Conservation (phyloP, 2,329 filamentous ascomycete genomes). For the Alternaria sp. region DNA sequence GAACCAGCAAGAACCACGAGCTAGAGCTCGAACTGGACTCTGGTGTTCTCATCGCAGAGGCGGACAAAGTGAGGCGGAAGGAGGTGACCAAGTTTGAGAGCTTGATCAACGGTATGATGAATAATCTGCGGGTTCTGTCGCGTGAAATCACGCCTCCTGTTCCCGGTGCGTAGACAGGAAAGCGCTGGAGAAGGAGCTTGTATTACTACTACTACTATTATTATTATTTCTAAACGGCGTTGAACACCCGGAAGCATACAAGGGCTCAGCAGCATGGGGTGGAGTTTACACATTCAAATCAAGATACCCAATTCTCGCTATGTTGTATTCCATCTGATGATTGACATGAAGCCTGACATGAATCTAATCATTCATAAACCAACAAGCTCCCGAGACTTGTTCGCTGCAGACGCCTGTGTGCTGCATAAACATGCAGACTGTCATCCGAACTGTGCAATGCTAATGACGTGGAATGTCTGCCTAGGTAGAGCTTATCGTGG, state of each 20-base stretch:
- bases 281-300: conserved; percentile 38
- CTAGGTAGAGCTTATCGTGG: conserved; percentile 18
- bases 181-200: neutral
- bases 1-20: conserved; percentile 74
- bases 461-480: conserved; percentile 6
- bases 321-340: conserved; percentile 11
- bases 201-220: conserved; percentile 18
- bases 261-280: conserved; percentile 21
- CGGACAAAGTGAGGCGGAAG: conserved; percentile 64
- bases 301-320: conserved; percentile 43
- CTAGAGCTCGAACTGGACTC: conserved; percentile 80
- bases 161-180: conserved; percentile 4
- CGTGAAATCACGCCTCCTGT: conserved; percentile 42
- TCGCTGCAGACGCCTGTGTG: neutral
- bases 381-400: neutral
- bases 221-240: conserved; percentile 3
- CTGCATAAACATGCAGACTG: neutral
- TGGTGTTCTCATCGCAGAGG: conserved; percentile 70
- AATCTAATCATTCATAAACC: neutral
- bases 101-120: conserved; percentile 75
- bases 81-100: conserved; percentile 59
- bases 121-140: conserved; percentile 63
- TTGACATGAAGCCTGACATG: neutral
- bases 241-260: neutral
- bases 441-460: neutral